Conservation (phyloP, 805 yeast species). For the Starmerella sp. region DNA sequence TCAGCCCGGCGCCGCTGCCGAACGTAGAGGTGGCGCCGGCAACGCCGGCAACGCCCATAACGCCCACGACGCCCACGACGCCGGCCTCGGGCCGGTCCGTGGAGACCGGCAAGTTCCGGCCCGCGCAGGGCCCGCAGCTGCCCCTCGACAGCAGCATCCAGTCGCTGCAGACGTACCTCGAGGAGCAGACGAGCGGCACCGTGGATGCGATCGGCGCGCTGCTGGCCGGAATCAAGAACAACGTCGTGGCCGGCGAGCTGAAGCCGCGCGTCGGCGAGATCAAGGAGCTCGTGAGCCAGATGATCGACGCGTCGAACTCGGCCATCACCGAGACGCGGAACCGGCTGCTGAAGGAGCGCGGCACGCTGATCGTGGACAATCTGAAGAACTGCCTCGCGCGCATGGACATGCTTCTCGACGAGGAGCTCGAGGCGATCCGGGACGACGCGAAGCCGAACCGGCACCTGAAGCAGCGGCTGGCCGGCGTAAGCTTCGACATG, state of each 20-base stretch:
- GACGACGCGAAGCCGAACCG: slow-evolving; percentile 51
- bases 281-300: slow-evolving; percentile 63
- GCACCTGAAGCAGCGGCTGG: slow-evolving; percentile 82
- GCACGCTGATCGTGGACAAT: slow-evolving; percentile 79
- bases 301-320: slow-evolving; percentile 79
- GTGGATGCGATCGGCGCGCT: slow-evolving; percentile 80
- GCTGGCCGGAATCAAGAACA: slow-evolving; percentile 37
- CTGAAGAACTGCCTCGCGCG: slow-evolving; percentile 75
- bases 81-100: not conserved
- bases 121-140: slow-evolving; percentile 14
- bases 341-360: slow-evolving; percentile 75
- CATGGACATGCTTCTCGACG: slow-evolving; percentile 57
- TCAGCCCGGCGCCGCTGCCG: not conserved
- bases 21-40: not conserved
- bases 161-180: slow-evolving; percentile 72
- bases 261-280: slow-evolving; percentile 67
- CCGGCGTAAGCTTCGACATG: slow-evolving; percentile 91
- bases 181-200: slow-evolving; percentile 87
- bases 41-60: not conserved
- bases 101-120: slow-evolving; percentile 1
- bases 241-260: slow-evolving; percentile 63
- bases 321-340: slow-evolving; percentile 85
- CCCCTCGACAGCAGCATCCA: slow-evolving; percentile 75
- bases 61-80: not conserved
- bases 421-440: slow-evolving; percentile 28